Base-by-base conservation (phyloP, 2,329 filamentous ascomycete genomes). In the Leptographium lundbergii region DNA sequence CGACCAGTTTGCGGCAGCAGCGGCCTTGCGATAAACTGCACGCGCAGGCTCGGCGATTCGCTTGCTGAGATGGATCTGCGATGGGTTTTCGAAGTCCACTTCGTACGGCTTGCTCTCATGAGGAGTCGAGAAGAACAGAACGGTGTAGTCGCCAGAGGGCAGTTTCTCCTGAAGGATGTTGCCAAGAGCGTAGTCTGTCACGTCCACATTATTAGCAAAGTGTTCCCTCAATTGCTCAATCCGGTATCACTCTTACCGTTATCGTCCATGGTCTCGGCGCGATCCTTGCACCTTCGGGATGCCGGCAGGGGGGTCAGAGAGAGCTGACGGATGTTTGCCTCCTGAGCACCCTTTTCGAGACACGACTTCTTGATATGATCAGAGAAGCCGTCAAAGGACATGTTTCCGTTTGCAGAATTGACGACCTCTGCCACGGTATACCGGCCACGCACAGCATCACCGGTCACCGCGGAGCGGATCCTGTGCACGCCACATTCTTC, bases 41-140 rank as follows among this genome's bases (percentile, higher is more conserved):
- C 10, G 9, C 3, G 29, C 56, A 66, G 9, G 73, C 61, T 59
- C 55, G 0, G 32, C 57, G 6, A 57, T 17, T 10, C 74, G 72
- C 64, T 90, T 82, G 80, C 89, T 94, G 63, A 94, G 73, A 63
- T 92, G 88, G 69, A 84, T 81, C 66, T 88, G 87, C 56, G 87
- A 68, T 14, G 79, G 72, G 56, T 84, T 79, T 58, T 79, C 74
- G 66, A 87, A 86, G 4, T 84, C 76, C 52, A 84, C 75, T 64
- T 89, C 81, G 70, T 95, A 94, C 17, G 77, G 67, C 65, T 72
- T 71, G 59, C 71, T 71, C 61, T 76, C 74, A 63, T 71, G 68
- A 1, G 85, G 82, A 0, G 82, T 85, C 9, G 87, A 88, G 54
- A 84, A 79, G 70, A 91, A 89, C 62, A 96, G 74, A 59, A 96